Percentiles rank a stretch among this genome's conserved stretches.
phyloP scores from a whole-genome alignment of 1,139 yeast species.

The Pichia sp. region DNA sequence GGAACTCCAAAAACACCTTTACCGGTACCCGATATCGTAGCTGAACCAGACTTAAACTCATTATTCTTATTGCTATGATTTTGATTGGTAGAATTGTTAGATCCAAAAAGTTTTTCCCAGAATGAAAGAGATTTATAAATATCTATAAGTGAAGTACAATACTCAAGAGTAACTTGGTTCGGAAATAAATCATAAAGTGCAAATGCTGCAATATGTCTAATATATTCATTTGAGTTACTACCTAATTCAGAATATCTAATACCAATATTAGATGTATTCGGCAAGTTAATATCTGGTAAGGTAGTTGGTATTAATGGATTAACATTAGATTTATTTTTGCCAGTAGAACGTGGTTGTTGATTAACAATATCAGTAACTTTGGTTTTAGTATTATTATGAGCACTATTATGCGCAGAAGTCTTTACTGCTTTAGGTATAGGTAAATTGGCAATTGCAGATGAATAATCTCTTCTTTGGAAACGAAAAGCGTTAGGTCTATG shows the following conservation, averaged over 20 bases:
- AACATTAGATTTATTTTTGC: too few species aligned
- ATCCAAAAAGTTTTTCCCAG: conserved; percentile 65
- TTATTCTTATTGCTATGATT: neutral
- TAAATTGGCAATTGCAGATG: conserved; percentile 32
- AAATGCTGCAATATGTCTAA: conserved; percentile 65
- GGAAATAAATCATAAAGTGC: conserved; percentile 45
- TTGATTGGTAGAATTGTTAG: conserved; percentile 23
- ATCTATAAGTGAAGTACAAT: conserved; percentile 49
- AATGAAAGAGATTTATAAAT: conserved; percentile 52
- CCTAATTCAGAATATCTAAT: conserved; percentile 70
- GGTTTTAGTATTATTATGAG: neutral
- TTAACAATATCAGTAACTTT: neutral
- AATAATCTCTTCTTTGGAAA: conserved; percentile 42
- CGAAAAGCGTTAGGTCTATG: conserved; percentile 81
- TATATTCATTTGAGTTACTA: conserved; percentile 52
- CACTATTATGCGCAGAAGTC: neutral
- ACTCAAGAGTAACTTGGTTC: conserved; percentile 36
- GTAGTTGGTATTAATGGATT: too few species aligned
- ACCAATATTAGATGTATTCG: neutral
- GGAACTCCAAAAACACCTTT: conserved; percentile 73
- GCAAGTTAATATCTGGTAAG: too few species aligned
- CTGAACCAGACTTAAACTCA: conserved; percentile 19
- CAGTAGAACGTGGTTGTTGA: neutral
- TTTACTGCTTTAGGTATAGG: conserved; percentile 34
- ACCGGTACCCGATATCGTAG: conserved; percentile 17